Evolutionary conservation across 2,329 filamentous ascomycete genomes (phyloP).

Genomic region (Penicillium sp.): DNA sequence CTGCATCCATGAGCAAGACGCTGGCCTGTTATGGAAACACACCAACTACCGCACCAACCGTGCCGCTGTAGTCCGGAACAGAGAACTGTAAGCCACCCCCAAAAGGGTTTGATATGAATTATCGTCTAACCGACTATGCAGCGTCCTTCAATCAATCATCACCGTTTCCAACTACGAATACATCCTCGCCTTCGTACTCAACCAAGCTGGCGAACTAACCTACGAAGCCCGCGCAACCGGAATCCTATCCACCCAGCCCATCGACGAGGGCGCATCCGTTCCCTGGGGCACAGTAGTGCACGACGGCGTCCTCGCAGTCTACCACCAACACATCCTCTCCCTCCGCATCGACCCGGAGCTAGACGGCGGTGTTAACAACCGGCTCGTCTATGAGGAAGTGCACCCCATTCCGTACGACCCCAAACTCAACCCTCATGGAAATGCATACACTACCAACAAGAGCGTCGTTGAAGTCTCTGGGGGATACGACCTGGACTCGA

Average conservation of each 20-base stretch:
- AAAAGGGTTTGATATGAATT: not conserved
- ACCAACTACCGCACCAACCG: slow-evolving; percentile 63
- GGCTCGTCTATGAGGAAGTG: slow-evolving; percentile 52
- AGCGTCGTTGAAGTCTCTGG: slow-evolving; percentile 41
- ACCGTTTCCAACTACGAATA: slow-evolving; percentile 70
- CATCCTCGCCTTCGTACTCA: slow-evolving; percentile 61
- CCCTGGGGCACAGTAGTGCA: slow-evolving; percentile 61
- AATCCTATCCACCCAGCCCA: slow-evolving; percentile 60
- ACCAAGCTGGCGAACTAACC: slow-evolving; percentile 59
- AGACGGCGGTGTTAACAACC: slow-evolving; percentile 51
- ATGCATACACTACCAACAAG: slow-evolving; percentile 46
- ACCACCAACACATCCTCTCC: slow-evolving; percentile 68
- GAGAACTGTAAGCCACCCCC: slow-evolving; percentile 45
- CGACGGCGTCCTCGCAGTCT: slow-evolving; percentile 62
- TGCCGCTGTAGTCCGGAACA: slow-evolving; percentile 58
- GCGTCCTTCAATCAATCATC: slow-evolving; percentile 62
- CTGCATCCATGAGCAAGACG: slow-evolving; percentile 67
- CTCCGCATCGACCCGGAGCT: slow-evolving; percentile 63
- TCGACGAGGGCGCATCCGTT: slow-evolving; percentile 53
- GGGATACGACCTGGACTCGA: slow-evolving; percentile 39
- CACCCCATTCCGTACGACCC: slow-evolving; percentile 53
- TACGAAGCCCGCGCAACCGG: slow-evolving; percentile 64
- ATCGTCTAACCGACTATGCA: not conserved
- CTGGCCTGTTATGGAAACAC: slow-evolving; percentile 67
- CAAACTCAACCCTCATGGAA: slow-evolving; percentile 47